Conservation (phyloP, 345 rosid genomes). For the Brassica rapa region DNA sequence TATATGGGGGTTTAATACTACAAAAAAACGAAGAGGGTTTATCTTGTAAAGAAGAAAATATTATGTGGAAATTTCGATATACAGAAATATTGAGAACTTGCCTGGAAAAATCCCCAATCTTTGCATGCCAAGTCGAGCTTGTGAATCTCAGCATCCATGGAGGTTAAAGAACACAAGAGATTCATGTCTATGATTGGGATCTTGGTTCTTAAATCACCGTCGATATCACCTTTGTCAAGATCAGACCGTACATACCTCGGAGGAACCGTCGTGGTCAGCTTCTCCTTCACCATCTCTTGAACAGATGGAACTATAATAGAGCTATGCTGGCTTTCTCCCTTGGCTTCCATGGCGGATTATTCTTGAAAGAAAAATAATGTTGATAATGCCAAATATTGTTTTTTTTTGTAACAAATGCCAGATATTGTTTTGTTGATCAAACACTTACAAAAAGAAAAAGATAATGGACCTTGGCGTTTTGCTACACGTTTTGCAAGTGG, state of each 20-base stretch:
- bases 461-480: too few relatives aligned
- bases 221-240: slow-evolving; percentile 11
- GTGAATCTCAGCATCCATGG: slow-evolving; percentile 28
- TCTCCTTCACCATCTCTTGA: slow-evolving; percentile 35
- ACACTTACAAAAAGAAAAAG: neutral
- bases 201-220: neutral
- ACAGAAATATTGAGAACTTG: neutral
- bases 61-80: neutral
- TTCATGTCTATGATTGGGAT: slow-evolving; percentile 27
- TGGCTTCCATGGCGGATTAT: slow-evolving; percentile 15
- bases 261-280: slow-evolving; percentile 22
- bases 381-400: neutral
- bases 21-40: neutral
- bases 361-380: neutral
- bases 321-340: slow-evolving; percentile 1
- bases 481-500: too few relatives aligned
- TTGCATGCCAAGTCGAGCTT: slow-evolving; percentile 56
- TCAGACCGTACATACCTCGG: slow-evolving; percentile 19
- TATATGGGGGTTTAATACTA: neutral
- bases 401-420: too few relatives aligned
- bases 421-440: too few relatives aligned
- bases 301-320: slow-evolving; percentile 27
- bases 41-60: neutral
- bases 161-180: slow-evolving; percentile 8
- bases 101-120: slow-evolving; percentile 57